Percentiles rank a stretch among this genome's conserved stretches.
These are phyloP conservation scores for Botrytis porri DNA, from an alignment of 2,329 filamentous ascomycete genomes.

Conservation along the genomic window DNA sequence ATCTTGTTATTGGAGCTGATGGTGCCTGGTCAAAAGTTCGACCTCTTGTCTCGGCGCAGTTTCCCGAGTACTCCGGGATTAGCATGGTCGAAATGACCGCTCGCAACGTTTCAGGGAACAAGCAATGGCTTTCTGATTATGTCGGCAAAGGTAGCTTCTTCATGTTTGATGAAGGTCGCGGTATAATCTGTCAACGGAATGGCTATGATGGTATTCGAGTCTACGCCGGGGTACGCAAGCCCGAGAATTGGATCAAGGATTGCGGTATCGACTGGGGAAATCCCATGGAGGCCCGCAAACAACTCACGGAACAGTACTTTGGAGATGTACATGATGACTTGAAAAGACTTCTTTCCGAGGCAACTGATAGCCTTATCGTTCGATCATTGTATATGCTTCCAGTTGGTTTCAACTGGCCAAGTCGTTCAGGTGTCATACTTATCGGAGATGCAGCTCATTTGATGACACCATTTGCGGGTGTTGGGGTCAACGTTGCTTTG, in stretches of 20 bases:
- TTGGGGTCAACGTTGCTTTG: slow-evolving; percentile 50
- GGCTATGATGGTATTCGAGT: slow-evolving; percentile 42
- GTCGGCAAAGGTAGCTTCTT: slow-evolving; percentile 41
- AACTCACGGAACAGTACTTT: slow-evolving; percentile 24
- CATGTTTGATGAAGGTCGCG: slow-evolving; percentile 37
- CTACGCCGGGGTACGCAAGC: slow-evolving; percentile 29
- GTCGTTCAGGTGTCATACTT: slow-evolving; percentile 44
- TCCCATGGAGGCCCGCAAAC: slow-evolving; percentile 20
- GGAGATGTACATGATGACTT: slow-evolving; percentile 27
- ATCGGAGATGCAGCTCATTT: slow-evolving; percentile 51
- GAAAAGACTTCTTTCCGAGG: slow-evolving; percentile 26
- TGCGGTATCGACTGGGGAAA: slow-evolving; percentile 31
- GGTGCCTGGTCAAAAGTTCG: slow-evolving; percentile 44
- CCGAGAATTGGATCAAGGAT: slow-evolving; percentile 28
- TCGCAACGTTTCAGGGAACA: slow-evolving; percentile 34
- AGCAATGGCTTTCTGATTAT: slow-evolving; percentile 40
- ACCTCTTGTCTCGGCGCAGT: slow-evolving; percentile 31
- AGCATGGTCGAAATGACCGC: slow-evolving; percentile 36
- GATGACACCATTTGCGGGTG: slow-evolving; percentile 48
- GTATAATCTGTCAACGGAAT: slow-evolving; percentile 42
- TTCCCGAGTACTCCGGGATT: slow-evolving; percentile 42
- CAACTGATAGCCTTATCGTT: slow-evolving; percentile 23
- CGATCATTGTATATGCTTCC: slow-evolving; percentile 39
- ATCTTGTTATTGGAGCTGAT: slow-evolving; percentile 43
- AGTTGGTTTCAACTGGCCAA: slow-evolving; percentile 30